Conservation (phyloP, 2,329 filamentous ascomycete genomes). For the Colletotrichum camelliae region DNA sequence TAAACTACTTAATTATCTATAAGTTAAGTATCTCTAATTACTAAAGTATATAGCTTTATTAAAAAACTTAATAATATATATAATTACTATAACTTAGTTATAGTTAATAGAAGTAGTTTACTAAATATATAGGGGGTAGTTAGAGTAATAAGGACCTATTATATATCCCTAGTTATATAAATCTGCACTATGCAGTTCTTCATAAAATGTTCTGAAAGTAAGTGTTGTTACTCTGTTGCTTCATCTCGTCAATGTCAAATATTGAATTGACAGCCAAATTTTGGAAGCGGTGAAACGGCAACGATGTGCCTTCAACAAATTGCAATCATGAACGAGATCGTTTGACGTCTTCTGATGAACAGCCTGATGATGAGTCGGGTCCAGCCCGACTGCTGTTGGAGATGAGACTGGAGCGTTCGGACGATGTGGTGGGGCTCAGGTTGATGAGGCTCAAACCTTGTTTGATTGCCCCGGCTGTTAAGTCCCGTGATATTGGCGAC, state of each 20-base stretch:
- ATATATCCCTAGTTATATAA: too few species aligned
- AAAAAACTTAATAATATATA: too few species aligned
- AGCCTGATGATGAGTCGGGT: neutral
- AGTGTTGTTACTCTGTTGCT: neutral
- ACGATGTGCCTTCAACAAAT: neutral
- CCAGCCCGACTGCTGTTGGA: neutral
- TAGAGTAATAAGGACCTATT: too few species aligned
- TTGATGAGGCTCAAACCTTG: neutral
- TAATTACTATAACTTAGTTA: too few species aligned
- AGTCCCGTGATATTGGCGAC: neutral
- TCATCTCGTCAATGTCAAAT: neutral
- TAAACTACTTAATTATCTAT: too few species aligned
- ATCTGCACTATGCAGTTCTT: too few species aligned
- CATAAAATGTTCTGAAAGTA: neutral
- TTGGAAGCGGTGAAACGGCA: neutral
- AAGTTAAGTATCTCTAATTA: too few species aligned
- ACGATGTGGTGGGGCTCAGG: neutral
- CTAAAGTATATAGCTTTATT: too few species aligned
- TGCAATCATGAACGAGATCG: neutral
- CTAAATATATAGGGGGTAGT: too few species aligned
- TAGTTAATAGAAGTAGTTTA: too few species aligned
- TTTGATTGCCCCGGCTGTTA: neutral
- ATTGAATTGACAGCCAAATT: neutral
- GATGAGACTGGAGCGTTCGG: neutral
- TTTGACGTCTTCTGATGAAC: neutral